These are phyloP conservation scores for Podaxis mareebaensis DNA, from an alignment of 768 basidiomycete genomes.

Conservation along the genomic window DNA sequence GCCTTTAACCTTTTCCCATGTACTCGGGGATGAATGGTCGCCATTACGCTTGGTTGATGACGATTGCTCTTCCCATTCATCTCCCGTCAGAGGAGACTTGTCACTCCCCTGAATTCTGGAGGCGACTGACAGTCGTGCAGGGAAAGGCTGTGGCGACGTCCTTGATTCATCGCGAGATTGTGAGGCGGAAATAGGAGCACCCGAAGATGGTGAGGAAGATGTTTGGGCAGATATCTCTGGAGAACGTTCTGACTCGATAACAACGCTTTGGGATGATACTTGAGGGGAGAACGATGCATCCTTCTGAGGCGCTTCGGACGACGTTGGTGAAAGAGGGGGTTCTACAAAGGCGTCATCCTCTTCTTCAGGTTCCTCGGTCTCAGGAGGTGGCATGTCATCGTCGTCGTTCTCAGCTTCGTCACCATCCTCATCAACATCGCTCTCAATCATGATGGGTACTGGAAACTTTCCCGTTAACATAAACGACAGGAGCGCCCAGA, in stretches of 20 bases:
- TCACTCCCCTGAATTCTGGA: slow-evolving; percentile 58
- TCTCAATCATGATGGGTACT: slow-evolving; percentile 49
- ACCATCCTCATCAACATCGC: slow-evolving; percentile 58
- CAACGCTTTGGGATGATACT: slow-evolving; percentile 58
- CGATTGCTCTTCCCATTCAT: slow-evolving; percentile 52
- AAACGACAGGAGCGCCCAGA: slow-evolving; percentile 10
- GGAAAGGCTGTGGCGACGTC: slow-evolving; percentile 55
- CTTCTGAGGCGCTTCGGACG: slow-evolving; percentile 46
- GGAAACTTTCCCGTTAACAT: slow-evolving; percentile 13
- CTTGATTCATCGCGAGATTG: slow-evolving; percentile 41
- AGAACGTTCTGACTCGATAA: slow-evolving; percentile 65
- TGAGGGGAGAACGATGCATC: slow-evolving; percentile 50
- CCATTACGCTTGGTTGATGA: slow-evolving; percentile 54
- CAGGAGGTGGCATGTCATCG: slow-evolving; percentile 32
- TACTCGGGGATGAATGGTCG: slow-evolving; percentile 53
- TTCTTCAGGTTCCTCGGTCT: slow-evolving; percentile 32
- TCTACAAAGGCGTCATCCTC: slow-evolving; percentile 52
- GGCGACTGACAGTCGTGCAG: slow-evolving; percentile 61
- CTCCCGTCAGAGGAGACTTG: slow-evolving; percentile 53
- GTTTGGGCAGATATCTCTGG: slow-evolving; percentile 48
- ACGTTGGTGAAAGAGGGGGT: slow-evolving; percentile 52
- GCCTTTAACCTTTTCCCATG: slow-evolving; percentile 75
- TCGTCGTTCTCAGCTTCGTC: slow-evolving; percentile 53
- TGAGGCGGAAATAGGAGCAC: slow-evolving; percentile 16
- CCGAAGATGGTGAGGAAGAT: slow-evolving; percentile 51